Evolutionary conservation across 2,329 filamentous ascomycete genomes (phyloP), one percentile per base, ranked within the genome.

Genomic region (Colletotrichum echinochloae): DNA sequence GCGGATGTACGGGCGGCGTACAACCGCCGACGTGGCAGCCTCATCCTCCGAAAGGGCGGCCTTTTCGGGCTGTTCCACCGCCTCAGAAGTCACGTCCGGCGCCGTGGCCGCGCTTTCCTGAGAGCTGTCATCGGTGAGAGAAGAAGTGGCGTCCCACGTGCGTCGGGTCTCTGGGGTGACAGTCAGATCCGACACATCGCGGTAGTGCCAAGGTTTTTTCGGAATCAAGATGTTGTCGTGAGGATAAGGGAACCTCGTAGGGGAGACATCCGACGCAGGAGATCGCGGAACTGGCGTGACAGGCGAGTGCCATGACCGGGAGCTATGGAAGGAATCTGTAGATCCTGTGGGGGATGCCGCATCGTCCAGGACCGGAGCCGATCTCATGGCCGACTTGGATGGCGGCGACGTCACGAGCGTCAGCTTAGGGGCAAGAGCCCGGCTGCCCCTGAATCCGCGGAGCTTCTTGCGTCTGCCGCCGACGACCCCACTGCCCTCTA

Each of bases 251-350:
- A 81, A 83, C 26, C 57, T 70, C n/a, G 69, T 71, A 14, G 76
- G 77, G 3, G 76, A 72, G 20, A 79, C 79, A 35, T 80, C 81
- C 5, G 84, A 83, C 20, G 80, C 76, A 23, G 84, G 83, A 3
- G 86, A 86, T 7, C 82, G 83, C 28, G 83, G 83, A 3, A 84
- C 77, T 33, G 83, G 79, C 6, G 80, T 80, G 46, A 81, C 76
- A 12, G 83, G 80, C 28, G 85, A 84, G 72, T 85, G 81, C 85
- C 85, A 87, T 11, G 86, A 86, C 70, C 86, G 81, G 6, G 84
- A 80, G 66, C 83, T 87, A 74, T 87, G 86, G 72, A 89, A 88
- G 0, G 88, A 89, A 62, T 88, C 87, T 20, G 83, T 78, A 18
- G 84, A 84, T 44, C 77, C 81, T 37, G 82, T 81, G 5, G 85